A percentile compares a stretch with the other conserved stretches of the same genome.
These are phyloP conservation scores for Penicillium sp. DNA, from an alignment of 2,329 filamentous ascomycete species.

Conservation along the genomic window DNA sequence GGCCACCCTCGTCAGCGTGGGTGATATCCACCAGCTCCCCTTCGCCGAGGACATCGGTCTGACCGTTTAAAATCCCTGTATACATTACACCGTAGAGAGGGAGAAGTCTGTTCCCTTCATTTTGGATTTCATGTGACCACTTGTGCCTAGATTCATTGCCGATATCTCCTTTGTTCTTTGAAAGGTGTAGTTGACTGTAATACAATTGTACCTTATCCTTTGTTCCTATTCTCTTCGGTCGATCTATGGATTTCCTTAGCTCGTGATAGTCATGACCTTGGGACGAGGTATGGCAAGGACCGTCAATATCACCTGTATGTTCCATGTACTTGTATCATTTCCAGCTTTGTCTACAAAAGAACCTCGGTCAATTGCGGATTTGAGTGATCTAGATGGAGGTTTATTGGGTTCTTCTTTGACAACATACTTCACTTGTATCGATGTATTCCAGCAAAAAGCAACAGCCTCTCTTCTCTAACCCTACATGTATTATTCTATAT, in stretches of 20 bases:
- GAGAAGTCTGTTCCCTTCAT: slow-evolving; percentile 26
- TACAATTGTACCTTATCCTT: slow-evolving; percentile 38
- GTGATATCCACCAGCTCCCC: slow-evolving; percentile 86
- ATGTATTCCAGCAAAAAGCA: not conserved
- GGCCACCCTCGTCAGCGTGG: slow-evolving; percentile 83
- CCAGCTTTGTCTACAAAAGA: not conserved
- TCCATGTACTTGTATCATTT: not conserved
- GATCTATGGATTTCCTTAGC: not conserved
- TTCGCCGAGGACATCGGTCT: slow-evolving; percentile 93
- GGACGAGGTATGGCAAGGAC: not conserved
- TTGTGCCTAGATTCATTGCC: slow-evolving; percentile 39
- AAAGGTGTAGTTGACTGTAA: slow-evolving; percentile 39
- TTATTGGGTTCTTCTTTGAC: not conserved
- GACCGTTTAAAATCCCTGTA: slow-evolving; percentile 67
- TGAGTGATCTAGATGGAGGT: no score
- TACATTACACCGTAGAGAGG: slow-evolving; percentile 37
- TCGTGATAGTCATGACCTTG: not conserved
- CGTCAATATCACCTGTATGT: not conserved
- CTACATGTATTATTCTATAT: no score
- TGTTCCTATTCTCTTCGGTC: slow-evolving; percentile 7
- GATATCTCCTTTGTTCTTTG: slow-evolving; percentile 35
- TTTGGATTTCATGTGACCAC: slow-evolving; percentile 28
- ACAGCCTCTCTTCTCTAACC: not conserved
- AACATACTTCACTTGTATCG: no score
- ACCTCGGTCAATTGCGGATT: no score